Evolutionary conservation across 2,329 filamentous ascomycete species (phyloP), one percentile per base, ranked within the genome.

Genomic region (Trichocomaceae sp.): DNA sequence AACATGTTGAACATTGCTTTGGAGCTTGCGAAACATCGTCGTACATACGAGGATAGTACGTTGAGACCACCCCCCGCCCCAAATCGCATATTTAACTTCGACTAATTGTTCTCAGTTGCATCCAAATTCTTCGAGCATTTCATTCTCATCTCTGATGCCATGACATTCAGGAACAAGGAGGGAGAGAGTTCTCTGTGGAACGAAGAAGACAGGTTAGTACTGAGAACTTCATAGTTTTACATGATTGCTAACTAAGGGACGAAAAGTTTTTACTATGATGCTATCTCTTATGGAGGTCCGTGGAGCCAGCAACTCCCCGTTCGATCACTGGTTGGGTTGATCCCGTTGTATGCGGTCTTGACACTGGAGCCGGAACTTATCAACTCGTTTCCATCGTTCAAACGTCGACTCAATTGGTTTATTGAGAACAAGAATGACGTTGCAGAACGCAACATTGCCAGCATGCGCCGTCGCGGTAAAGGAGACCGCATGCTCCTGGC

Each of bases 71-170:
- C n/a, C n/a, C n/a, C n/a, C n/a, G n/a, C n/a, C n/a, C n/a, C n/a
- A n/a, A n/a, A n/a, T n/a, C n/a, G n/a, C n/a, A n/a, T n/a, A n/a
- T n/a, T n/a, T n/a, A 64, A 47, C 2, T 13, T 20, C 8, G 35
- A 15, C 49, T 52, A 45, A 56, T 13, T 7, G 5, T 8, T 29
- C 48, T 5, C 39, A 71, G 87, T 97, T 76, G 91, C 92, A 1
- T 95, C 90, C 50, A 97, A 97, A 73, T 97, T 97, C 78, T 97
- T 97, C 65, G 93, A 97, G 75, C 93, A 97, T 67, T 97, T 97
- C 74, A 88, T 97, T 66, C 85, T 96, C 71, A 97, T 97, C 71
- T 95, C 90, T 66, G 93, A 97, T 74, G 93, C 92, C 56, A 96
- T 97, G 92, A 90, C 87, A 0, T 91, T 87, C 79, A 86, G 89